phyloP scores from a whole-genome alignment of 2,329 filamentous ascomycete genomes.

The Fusarium nanum region DNA sequence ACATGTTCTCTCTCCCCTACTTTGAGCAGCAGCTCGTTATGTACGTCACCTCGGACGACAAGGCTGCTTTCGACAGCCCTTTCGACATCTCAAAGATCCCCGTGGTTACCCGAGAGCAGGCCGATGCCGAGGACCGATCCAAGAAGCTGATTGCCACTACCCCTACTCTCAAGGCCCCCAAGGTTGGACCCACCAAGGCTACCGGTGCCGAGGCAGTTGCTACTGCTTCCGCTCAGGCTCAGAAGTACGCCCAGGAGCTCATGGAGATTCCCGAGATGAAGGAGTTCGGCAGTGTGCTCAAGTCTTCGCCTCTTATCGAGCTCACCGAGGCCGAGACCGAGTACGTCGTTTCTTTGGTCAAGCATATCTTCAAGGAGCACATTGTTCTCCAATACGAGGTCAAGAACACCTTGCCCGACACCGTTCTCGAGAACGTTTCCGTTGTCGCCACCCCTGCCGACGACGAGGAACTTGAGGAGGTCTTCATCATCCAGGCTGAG shows the following conservation, averaged over 20 bases:
- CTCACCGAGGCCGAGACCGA: slow-evolving; percentile 97
- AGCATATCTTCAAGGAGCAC: slow-evolving; percentile 98
- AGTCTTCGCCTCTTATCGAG: slow-evolving; percentile 86
- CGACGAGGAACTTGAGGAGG: slow-evolving; percentile 86
- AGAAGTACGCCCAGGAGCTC: slow-evolving; percentile 90
- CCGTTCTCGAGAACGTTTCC: slow-evolving; percentile 89
- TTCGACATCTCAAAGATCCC: slow-evolving; percentile 95
- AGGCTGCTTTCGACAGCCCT: slow-evolving; percentile 82
- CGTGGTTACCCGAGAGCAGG: slow-evolving; percentile 94
- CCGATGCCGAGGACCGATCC: slow-evolving; percentile 92
- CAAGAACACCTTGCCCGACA: slow-evolving; percentile 95
- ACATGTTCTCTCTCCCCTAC: slow-evolving; percentile 92
- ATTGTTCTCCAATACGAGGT: slow-evolving; percentile 96
- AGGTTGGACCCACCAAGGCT: slow-evolving; percentile 79
- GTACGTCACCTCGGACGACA: slow-evolving; percentile 94
- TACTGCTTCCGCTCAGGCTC: slow-evolving; percentile 80
- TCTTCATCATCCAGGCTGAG: slow-evolving; percentile 91
- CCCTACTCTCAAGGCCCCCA: slow-evolving; percentile 93
- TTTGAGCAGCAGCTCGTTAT: slow-evolving; percentile 98
- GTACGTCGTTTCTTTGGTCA: slow-evolving; percentile 92
- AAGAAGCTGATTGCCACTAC: slow-evolving; percentile 96
- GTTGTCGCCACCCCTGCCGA: slow-evolving; percentile 83
- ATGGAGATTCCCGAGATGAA: slow-evolving; percentile 91
- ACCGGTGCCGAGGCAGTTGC: slow-evolving; percentile 80
- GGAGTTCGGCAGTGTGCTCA: slow-evolving; percentile 89